phyloP scores from a whole-genome alignment of 2,329 filamentous ascomycete species.

The Sarocladiaceae sp. region DNA sequence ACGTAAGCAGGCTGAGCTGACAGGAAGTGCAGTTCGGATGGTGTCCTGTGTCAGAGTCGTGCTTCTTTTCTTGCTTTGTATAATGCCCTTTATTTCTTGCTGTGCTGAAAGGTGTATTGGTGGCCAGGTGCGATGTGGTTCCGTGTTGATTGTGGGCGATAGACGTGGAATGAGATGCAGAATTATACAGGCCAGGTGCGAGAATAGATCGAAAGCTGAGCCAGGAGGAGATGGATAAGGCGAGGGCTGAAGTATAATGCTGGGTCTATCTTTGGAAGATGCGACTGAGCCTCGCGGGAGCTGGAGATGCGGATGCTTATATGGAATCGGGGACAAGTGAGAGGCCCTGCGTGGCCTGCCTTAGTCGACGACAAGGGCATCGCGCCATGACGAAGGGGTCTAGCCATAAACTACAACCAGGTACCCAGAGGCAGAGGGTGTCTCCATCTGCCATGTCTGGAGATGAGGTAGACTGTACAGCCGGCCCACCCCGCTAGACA shows the following conservation, averaged over 20 bases:
- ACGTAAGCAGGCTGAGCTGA: conserved; percentile 11
- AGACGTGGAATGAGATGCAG: not conserved
- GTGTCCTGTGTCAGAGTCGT: not conserved
- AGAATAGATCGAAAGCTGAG: not conserved
- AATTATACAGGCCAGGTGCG: not conserved
- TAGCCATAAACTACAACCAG: conserved; percentile 13
- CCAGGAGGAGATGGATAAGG: not conserved
- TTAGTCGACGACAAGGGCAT: conserved; percentile 1
- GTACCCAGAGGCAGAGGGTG: conserved; percentile 2
- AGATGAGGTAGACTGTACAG: conserved; percentile 16
- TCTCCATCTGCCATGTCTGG: conserved; percentile 16
- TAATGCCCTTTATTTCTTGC: too few species aligned
- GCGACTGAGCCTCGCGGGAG: conserved; percentile 8
- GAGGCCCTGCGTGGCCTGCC: conserved; percentile 6
- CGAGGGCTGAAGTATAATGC: not conserved
- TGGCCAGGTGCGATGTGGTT: too few species aligned
- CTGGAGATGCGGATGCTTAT: conserved; percentile 24
- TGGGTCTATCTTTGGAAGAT: conserved; percentile 11
- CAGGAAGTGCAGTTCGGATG: conserved; percentile 3
- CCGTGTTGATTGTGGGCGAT: not conserved
- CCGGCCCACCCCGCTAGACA: conserved; percentile 5
- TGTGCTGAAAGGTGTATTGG: not conserved
- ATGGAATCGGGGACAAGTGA: conserved; percentile 23
- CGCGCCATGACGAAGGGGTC: conserved; percentile 22
- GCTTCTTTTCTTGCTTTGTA: too few species aligned